A percentile compares a stretch with the other conserved stretches of the same genome.
Evolutionary conservation across 441 rosid species (phyloP).

Genomic region (Macaranga tanarius): DNA sequence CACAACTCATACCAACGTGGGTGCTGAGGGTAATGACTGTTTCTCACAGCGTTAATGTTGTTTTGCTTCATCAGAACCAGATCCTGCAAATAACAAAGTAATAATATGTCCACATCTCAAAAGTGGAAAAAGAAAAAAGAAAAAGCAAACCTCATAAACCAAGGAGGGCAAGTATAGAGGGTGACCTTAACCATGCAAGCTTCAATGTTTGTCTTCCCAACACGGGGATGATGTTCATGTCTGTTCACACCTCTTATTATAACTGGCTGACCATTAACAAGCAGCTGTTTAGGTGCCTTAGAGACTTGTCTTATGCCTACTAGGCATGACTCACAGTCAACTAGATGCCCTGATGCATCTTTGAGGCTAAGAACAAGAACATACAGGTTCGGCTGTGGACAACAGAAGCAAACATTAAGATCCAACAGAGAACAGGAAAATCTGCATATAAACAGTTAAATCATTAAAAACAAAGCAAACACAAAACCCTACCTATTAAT

Average conservation of each 20-base stretch:
- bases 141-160: conserved; percentile 12
- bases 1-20: conserved; percentile 98
- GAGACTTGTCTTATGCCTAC: conserved; percentile 85
- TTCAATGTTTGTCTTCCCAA: conserved; percentile 95
- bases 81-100: conserved; percentile 56
- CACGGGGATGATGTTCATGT: conserved; percentile 98
- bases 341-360: conserved; percentile 68
- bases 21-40: conserved; percentile 99
- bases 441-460: neutral
- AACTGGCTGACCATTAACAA: conserved; percentile 88
- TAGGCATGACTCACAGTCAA: conserved; percentile 93
- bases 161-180: conserved; percentile 20
- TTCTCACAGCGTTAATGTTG: conserved; percentile 94
- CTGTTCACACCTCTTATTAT: conserved; percentile 93
- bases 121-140: neutral
- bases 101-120: conserved; percentile 8
- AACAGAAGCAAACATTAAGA: conserved; percentile 27
- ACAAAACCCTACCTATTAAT: neutral
- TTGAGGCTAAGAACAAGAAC: conserved; percentile 75
- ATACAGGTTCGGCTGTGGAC: conserved; percentile 81
- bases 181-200: conserved; percentile 95
- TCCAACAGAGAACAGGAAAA: neutral
- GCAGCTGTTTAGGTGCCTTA: conserved; percentile 88
- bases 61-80: conserved; percentile 89
- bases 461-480: neutral